Conservation (phyloP, 257 asterid genomes). For the Nicotiana obtusifolia region DNA sequence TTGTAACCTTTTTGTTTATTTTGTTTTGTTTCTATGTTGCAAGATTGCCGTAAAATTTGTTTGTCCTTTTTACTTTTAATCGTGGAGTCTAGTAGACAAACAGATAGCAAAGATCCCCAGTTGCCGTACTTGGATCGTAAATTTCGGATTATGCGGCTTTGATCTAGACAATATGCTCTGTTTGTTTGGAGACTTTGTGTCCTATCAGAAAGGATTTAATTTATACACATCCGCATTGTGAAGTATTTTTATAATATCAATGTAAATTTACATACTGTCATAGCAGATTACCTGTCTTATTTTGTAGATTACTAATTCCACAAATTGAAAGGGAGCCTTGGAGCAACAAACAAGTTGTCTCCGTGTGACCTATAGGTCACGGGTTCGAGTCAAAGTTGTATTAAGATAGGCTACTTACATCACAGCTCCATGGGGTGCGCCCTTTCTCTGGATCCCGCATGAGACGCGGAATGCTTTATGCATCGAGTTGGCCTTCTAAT, state of each 20-base stretch:
- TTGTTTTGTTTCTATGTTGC: background rate
- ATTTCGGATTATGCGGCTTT: slow-evolving; percentile 21
- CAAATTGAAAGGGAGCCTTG: no score
- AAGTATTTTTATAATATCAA: no score
- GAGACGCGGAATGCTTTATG: no score
- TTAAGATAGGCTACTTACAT: no score
- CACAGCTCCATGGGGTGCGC: no score
- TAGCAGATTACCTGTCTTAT: background rate
- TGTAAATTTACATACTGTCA: background rate
- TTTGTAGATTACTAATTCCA: no score
- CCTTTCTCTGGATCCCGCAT: no score
- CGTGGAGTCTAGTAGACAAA: slow-evolving; percentile 20
- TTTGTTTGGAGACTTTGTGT: background rate
- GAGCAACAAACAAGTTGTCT: no score
- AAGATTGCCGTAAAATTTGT: background rate
- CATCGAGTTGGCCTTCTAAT: no score
- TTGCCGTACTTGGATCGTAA: background rate
- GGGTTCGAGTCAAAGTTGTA: no score
- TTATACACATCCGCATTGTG: background rate
- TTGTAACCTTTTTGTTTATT: background rate
- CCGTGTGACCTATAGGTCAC: no score
- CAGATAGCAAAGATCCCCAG: slow-evolving; percentile 5
- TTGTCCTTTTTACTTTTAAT: background rate
- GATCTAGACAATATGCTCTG: slow-evolving; percentile 4
- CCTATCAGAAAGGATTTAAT: background rate